Evolutionary conservation across 176 grass and related monocot genomes (phyloP).

Genomic region (Bonia amplexicaulis): DNA sequence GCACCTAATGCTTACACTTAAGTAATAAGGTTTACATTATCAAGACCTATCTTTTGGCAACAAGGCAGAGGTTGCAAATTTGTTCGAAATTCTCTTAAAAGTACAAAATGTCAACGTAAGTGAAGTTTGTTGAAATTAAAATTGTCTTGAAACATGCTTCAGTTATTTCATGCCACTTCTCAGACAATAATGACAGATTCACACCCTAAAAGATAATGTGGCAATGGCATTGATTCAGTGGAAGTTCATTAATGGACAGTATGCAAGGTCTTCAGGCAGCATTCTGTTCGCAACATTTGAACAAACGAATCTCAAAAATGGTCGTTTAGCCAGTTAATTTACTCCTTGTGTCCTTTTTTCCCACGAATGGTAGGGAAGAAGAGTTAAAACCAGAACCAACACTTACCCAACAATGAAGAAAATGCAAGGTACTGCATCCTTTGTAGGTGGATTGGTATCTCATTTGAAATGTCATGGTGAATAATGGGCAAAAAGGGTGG

Average conservation of each 20-base stretch:
- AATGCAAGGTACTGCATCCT: constrained; percentile 91
- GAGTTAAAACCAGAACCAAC: background rate
- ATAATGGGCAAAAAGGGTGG: constrained; percentile 93
- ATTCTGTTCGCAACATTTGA: background rate
- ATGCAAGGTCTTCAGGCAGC: background rate
- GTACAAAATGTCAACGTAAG: background rate
- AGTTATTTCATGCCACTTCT: background rate
- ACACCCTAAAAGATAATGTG: background rate
- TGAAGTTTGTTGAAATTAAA: background rate
- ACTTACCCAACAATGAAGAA: constrained; percentile 83
- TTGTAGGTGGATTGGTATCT: constrained; percentile 85
- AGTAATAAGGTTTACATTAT: background rate
- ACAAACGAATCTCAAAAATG: background rate
- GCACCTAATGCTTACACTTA: background rate
- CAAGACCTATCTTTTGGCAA: constrained; percentile 20
- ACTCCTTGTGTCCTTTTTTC: background rate
- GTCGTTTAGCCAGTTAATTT: background rate
- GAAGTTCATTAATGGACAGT: background rate
- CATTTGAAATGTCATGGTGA: constrained; percentile 95
- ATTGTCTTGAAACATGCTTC: background rate
- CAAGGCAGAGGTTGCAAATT: background rate
- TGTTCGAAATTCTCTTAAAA: background rate
- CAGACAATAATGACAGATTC: background rate
- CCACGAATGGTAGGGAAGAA: background rate
- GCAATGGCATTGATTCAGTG: background rate